Conservation (phyloP, 2,329 filamentous ascomycete species). For the Sporothrix brunneoviolacea region DNA sequence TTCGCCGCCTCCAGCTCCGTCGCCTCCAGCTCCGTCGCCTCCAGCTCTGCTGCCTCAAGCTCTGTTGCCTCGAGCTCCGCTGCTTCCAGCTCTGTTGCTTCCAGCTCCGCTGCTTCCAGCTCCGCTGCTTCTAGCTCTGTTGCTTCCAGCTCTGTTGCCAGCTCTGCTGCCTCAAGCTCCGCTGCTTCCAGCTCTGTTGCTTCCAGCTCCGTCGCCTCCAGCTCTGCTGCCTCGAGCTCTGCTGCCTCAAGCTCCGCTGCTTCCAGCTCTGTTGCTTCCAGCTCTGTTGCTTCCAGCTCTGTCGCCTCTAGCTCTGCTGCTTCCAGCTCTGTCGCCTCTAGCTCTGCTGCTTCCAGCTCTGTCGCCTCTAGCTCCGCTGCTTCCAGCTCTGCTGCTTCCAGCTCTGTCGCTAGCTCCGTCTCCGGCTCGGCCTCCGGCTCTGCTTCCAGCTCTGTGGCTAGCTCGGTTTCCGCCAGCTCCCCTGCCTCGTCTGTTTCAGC, state of each 20-base stretch:
- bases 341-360: not conserved
- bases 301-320: not conserved
- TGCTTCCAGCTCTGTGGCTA: not conserved
- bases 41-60: not conserved
- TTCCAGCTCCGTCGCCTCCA: not conserved
- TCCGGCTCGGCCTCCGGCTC: not conserved
- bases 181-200: not conserved
- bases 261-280: not conserved
- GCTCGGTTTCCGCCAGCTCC: not conserved
- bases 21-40: not conserved
- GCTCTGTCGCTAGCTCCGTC: not conserved
- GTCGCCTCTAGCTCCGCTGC: not conserved
- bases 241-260: not conserved
- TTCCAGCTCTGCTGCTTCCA: not conserved
- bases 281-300: not conserved
- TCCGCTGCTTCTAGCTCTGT: not conserved
- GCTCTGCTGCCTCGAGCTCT: not conserved
- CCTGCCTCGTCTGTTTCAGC: not conserved
- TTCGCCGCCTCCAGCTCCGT: not conserved
- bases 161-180: not conserved
- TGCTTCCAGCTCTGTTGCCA: not conserved
- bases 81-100: not conserved
- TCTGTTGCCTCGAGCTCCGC: conserved; percentile 3
- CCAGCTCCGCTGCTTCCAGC: not conserved
- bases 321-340: conserved; percentile 4